Evolutionary conservation across 208 protist species (phyloP), one percentile per base, ranked within the genome.

Genomic region (Acanthamoeba royreba): DNA sequence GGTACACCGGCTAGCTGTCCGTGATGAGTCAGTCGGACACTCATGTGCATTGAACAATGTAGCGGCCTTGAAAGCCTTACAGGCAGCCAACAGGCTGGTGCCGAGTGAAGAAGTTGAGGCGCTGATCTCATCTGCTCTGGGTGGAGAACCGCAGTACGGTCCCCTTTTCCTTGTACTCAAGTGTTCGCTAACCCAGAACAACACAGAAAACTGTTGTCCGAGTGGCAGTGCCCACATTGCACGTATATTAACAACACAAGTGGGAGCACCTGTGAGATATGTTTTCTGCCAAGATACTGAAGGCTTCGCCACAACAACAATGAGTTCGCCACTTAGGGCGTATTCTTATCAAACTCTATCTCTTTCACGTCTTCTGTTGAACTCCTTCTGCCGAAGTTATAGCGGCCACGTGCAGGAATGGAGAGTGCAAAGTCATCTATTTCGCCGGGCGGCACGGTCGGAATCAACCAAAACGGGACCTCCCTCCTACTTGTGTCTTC

Each of bases 141-240:
- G 35, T 4, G 55, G 83, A 7, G 55, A 90, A n/a, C 3, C 11
- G 19, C 58, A 52, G 83, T 90, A 35, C 9, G 47, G 35, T 9
- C 22, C 8, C 28, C 31, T 4, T 86, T 33, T 87, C 77, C 43
- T 87, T 19, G 13, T 53, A 35, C 31, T 8, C 43, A 35, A 87
- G 3, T 47, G 42, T 42, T 53, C 9, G n/a, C n/a, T n/a, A n/a
- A n/a, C n/a, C n/a, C n/a, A n/a, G n/a, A n/a, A n/a, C n/a, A n/a
- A n/a, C n/a, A n/a, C n/a, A n/a, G n/a, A n/a, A n/a, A 85, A 46
- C 42, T 33, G 25, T 38, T 13, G 2, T n/a, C 49, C 9, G 83
- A 90, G 83, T 90, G 83, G 83, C 83, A 90, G 49, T 90, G 83
- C 83, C 55, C 40, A 42, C 83, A 90, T 33, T 90, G 83, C 49